Evolutionary conservation across 1,139 yeast genomes (phyloP), one percentile per base, ranked within the genome.

Genomic region (Saccharomyces hybrid): DNA sequence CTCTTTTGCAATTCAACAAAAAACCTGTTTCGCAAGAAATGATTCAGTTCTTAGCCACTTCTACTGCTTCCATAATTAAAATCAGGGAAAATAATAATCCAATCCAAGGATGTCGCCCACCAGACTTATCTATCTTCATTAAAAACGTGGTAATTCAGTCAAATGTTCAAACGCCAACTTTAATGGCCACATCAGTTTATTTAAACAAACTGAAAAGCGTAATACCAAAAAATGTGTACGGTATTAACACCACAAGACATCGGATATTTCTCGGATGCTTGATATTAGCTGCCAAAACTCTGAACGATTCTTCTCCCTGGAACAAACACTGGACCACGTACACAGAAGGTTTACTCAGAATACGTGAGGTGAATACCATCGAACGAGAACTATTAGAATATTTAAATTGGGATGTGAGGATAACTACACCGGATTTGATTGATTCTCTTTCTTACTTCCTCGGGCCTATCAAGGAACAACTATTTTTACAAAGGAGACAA

Each of bases 261-360:
- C 78, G 98, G 58, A 88, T 93, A 58, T 93, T 93, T 63, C 76
- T 93, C 55, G 96, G 97, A 0, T 83, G 96, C 47, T 78, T 93
- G 60, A 88, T 93, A 56, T 76, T 93, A 59, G 88, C 96, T 48
- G 97, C 98, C 34, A 93, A 93, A 75, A 84, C 85, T 61, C 79
- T 91, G 61, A 93, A 93, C 72, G 99, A 93, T 74, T 85, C 95
- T 4, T 84, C 95, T 13, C 98, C 98, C 51, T 80, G 90, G 71
- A 93, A 93, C 73, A 90, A 86, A 73, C 96, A 91, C 75, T 93
- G 99, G 99, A 86, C 96, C 23, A 79, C 81, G 57, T 91, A 91
- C 75, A 88, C 98, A 26, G 83, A 85, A 69, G 97, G 97, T 1
- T 77, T 91, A 55, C 79, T 93, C 59, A 71, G 84, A 23, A 75